Conservation (phyloP, 768 basidiomycete genomes). For the Tephrocybe sp. region DNA sequence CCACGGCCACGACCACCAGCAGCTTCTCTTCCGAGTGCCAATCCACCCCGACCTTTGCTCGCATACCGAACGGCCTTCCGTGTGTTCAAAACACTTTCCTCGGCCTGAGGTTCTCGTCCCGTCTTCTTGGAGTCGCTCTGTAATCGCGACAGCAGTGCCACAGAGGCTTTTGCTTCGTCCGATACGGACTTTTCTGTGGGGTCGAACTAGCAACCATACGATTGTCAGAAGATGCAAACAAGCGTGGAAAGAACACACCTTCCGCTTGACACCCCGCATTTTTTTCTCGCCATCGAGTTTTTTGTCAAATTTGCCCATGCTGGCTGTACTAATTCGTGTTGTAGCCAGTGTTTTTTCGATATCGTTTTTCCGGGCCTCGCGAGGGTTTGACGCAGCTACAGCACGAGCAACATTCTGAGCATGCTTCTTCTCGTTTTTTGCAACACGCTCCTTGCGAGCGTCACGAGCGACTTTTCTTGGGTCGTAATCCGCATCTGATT, state of each 20-base stretch:
- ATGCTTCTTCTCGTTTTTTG: constrained; percentile 83
- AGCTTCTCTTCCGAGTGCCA: constrained; percentile 51
- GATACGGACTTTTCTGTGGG: constrained; percentile 67
- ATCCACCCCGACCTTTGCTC: constrained; percentile 67
- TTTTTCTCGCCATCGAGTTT: constrained; percentile 92
- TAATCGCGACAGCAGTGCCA: constrained; percentile 76
- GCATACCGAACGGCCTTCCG: constrained; percentile 85
- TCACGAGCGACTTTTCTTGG: constrained; percentile 73
- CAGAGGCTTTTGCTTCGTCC: constrained; percentile 69
- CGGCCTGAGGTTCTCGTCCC: constrained; percentile 42
- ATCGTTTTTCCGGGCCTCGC: constrained; percentile 61
- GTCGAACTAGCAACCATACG: constrained; percentile 64
- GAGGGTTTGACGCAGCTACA: constrained; percentile 27
- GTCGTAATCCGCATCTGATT: constrained; percentile 73
- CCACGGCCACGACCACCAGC: constrained; percentile 26
- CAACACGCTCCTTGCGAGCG: constrained; percentile 77
- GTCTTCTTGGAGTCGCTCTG: constrained; percentile 72
- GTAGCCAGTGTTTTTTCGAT: constrained; percentile 77
- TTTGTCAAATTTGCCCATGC: constrained; percentile 93
- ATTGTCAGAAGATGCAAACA: neutral
- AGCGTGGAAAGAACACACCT: constrained; percentile 50
- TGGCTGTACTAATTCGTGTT: constrained; percentile 84
- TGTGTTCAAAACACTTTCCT: constrained; percentile 70
- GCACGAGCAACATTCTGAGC: constrained; percentile 71
- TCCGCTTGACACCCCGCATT: constrained; percentile 84